Evolutionary conservation across 768 basidiomycete genomes (phyloP).

Genomic region (Boletus reticulatus): DNA sequence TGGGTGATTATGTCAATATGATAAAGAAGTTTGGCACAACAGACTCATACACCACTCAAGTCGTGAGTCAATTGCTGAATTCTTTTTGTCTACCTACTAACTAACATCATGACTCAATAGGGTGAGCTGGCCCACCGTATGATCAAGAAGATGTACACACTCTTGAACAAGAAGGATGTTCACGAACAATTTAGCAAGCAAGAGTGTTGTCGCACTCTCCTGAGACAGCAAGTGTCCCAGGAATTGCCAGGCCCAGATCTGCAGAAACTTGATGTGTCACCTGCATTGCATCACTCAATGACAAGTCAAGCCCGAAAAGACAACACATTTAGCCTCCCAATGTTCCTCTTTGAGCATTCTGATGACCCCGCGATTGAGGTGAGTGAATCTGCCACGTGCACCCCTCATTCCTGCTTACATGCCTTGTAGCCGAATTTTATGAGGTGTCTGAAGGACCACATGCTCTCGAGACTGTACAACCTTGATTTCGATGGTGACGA

Average conservation of each 20-base stretch:
- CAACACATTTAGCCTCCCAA: neutral
- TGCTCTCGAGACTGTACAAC: neutral
- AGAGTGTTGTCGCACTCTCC: neutral
- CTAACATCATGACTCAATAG: neutral
- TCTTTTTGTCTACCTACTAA: neutral
- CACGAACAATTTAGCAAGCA: neutral
- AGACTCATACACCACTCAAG: no score
- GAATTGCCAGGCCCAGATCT: no score
- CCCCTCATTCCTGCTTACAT: neutral
- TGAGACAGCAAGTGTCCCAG: neutral
- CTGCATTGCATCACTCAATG: no score
- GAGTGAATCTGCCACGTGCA: neutral
- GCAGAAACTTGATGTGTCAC: neutral
- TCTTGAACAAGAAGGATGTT: neutral
- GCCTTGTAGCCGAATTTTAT: neutral
- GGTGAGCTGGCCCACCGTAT: neutral
- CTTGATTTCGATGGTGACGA: neutral
- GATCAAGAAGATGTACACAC: neutral
- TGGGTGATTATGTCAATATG: neutral
- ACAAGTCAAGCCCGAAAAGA: neutral
- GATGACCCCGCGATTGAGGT: neutral
- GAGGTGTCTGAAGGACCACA: neutral
- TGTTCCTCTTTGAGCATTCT: neutral
- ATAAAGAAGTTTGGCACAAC: neutral
- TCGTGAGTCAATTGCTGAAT: neutral